phyloP scores from a whole-genome alignment of 202 grass and related monocot genomes.

The Bolboschoenoplectus hybrid region DNA sequence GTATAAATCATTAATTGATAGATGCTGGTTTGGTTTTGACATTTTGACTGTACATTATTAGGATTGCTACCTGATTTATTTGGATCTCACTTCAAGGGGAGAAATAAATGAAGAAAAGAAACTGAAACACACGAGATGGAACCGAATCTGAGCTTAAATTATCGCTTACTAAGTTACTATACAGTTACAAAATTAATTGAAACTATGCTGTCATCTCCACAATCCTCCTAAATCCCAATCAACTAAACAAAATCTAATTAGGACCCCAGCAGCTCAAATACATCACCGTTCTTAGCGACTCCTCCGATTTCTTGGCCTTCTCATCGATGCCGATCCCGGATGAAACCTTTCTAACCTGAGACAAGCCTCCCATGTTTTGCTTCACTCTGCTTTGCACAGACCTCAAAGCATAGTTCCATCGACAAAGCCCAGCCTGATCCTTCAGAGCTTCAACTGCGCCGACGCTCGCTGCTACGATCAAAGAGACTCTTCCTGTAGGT shows the following conservation, averaged over 20 bases:
- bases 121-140: background rate
- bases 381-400: constrained; percentile 31
- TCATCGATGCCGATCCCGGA: background rate
- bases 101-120: too few relatives aligned
- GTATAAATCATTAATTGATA: too few relatives aligned
- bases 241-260: constrained; percentile 45
- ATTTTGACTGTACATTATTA: too few relatives aligned
- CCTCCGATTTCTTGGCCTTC: constrained; percentile 55
- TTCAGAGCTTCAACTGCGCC: constrained; percentile 68
- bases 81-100: too few relatives aligned
- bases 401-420: constrained; percentile 58
- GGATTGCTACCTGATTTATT: too few relatives aligned
- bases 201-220: background rate
- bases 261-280: constrained; percentile 73
- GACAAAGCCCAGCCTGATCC: constrained; percentile 56
- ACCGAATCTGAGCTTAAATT: background rate
- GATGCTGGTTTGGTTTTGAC: too few relatives aligned
- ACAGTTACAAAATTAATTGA: background rate
- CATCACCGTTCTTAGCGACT: constrained; percentile 59
- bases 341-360: constrained; percentile 35
- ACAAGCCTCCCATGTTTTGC: constrained; percentile 9
- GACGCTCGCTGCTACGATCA: constrained; percentile 58
- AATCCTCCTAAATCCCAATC: background rate
- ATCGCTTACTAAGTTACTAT: background rate
- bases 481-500: constrained; percentile 42